A percentile compares a stretch with the other conserved stretches of the same genome.
phyloP scores from a whole-genome alignment of 176 grass and related monocot species.

The Musa acuminata region DNA sequence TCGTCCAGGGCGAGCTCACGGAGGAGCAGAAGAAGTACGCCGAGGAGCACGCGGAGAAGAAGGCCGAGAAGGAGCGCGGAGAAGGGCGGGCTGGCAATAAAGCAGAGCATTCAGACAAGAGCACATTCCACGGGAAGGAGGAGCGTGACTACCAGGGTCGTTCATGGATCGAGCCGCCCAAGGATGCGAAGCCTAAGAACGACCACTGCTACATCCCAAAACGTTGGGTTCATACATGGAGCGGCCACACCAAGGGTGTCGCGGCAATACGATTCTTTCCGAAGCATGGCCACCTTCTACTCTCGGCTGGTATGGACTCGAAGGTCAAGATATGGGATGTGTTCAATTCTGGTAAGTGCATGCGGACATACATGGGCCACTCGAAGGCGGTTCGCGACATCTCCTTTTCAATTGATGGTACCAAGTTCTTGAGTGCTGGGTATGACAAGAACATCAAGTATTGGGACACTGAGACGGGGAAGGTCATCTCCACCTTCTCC shows the following conservation, averaged over 20 bases:
- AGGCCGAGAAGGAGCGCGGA: constrained; percentile 87
- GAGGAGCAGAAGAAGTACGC: constrained; percentile 94
- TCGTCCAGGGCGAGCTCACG: constrained; percentile 55
- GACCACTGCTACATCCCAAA: constrained; percentile 96
- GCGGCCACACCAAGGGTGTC: constrained; percentile 93
- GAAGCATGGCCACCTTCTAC: constrained; percentile 69
- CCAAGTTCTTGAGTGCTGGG: constrained; percentile 88
- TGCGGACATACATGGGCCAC: constrained; percentile 99
- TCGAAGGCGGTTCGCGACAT: constrained; percentile 93
- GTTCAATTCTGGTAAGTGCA: constrained; percentile 63
- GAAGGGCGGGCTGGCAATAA: constrained; percentile 51
- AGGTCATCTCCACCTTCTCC: constrained; percentile 96
- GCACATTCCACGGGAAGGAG: constrained; percentile 90
- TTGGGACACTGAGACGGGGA: constrained; percentile 96
- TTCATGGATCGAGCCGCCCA: constrained; percentile 87
- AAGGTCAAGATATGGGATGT: constrained; percentile 99
- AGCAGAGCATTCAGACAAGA: constrained; percentile 59
- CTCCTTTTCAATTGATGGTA: constrained; percentile 83
- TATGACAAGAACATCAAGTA: constrained; percentile 98
- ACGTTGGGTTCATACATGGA: constrained; percentile 90
- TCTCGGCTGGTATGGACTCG: constrained; percentile 95
- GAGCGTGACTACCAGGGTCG: constrained; percentile 92
- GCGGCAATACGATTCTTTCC: constrained; percentile 84
- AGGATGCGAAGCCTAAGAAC: constrained; percentile 76
- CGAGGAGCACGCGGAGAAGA: constrained; percentile 74